Percentiles rank a stretch among this genome's conserved stretches.
phyloP scores from a whole-genome alignment of 495 filamentous ascomycete genomes.

The Tuber microsphaerosporum region DNA sequence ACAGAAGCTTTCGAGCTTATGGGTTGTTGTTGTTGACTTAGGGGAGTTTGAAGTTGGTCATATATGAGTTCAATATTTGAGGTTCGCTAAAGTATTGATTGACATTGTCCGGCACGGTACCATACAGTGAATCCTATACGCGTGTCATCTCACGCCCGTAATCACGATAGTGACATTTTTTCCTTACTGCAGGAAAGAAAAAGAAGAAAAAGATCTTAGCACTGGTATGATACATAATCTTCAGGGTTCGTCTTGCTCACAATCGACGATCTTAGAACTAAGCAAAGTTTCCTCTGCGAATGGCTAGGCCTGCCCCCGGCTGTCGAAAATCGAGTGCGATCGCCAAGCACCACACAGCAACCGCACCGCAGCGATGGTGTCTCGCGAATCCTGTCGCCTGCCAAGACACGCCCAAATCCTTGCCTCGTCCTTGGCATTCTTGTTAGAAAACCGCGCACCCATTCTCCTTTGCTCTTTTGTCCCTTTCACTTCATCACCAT shows the following conservation, averaged over 20 bases:
- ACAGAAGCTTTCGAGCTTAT: too few relatives aligned
- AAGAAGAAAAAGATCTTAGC: background rate
- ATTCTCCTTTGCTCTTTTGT: conserved; percentile 2
- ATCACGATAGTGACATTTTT: background rate
- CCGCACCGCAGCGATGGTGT: background rate
- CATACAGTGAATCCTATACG: background rate
- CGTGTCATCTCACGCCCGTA: background rate
- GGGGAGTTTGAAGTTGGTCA: too few relatives aligned
- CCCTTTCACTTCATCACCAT: background rate
- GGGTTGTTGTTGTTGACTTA: too few relatives aligned
- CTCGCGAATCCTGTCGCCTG: background rate
- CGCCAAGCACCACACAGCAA: background rate
- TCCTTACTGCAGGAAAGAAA: background rate
- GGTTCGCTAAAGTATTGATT: too few relatives aligned
- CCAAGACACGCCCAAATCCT: background rate
- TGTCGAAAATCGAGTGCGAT: conserved; percentile 4
- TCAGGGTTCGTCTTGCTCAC: background rate
- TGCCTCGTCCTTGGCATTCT: background rate
- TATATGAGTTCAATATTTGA: too few relatives aligned
- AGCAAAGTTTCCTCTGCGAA: background rate
- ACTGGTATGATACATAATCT: background rate
- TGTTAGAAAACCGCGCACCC: background rate
- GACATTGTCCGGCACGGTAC: background rate
- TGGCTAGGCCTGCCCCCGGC: background rate
- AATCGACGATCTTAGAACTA: conserved; percentile 1